phyloP scores from a whole-genome alignment of 208 protist species.

The Vickermania ingenoplastis region DNA sequence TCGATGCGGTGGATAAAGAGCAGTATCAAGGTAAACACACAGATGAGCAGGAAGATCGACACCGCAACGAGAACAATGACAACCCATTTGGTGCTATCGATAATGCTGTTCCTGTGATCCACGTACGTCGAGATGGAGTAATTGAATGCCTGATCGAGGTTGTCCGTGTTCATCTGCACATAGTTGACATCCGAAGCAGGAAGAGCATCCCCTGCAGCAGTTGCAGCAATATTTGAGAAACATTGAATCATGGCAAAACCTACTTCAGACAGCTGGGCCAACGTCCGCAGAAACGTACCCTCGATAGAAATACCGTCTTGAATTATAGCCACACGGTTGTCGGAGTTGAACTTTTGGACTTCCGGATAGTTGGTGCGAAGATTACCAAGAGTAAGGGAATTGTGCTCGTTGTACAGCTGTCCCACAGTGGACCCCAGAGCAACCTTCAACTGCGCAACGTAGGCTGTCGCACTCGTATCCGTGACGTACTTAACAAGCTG shows the following conservation, averaged over 20 bases:
- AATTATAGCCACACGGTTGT: constrained; percentile 6
- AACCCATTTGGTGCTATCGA: constrained; percentile 6
- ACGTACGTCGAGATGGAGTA: constrained; percentile 3
- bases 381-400: background rate
- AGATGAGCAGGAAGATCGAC: constrained; percentile 5
- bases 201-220: background rate
- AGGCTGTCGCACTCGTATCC: background rate
- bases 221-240: background rate
- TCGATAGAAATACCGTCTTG: constrained; percentile 8
- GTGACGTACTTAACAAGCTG: background rate
- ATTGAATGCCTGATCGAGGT: constrained; percentile 7
- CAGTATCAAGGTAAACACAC: background rate
- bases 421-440: background rate
- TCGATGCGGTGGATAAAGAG: constrained; percentile 5
- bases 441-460: background rate
- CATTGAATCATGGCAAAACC: background rate
- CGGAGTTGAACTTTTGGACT: background rate
- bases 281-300: background rate
- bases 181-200: constrained; percentile 1
- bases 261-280: constrained; percentile 3
- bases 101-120: background rate
- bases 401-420: constrained; percentile 1
- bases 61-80: constrained; percentile 6
- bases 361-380: constrained; percentile 1
- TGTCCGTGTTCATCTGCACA: constrained; percentile 2